phyloP scores from a whole-genome alignment of 371 early-diverging fungal genomes.

The Mucor sp. region DNA sequence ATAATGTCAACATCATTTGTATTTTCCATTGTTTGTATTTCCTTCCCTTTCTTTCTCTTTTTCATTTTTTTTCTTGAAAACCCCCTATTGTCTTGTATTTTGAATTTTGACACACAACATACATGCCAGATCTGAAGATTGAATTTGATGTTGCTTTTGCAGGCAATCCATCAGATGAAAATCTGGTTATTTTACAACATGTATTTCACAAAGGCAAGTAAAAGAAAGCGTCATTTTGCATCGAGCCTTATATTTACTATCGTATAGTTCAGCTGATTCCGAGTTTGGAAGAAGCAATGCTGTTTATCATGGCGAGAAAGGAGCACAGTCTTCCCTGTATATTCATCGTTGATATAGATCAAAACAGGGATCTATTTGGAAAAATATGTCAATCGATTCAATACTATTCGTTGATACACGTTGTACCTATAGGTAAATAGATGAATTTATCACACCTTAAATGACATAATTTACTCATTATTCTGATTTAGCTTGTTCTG shows the following conservation, averaged over 20 bases:
- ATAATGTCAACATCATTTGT: neutral
- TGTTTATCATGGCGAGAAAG: neutral
- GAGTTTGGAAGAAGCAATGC: neutral
- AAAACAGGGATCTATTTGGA: neutral
- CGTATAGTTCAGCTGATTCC: conserved; percentile 3
- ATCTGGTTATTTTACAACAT: neutral
- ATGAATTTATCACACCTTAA: conserved; percentile 1
- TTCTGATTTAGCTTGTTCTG: conserved; percentile 37
- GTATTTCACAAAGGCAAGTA: neutral
- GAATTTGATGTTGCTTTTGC: conserved; percentile 3
- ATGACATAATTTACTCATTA: neutral
- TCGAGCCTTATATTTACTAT: too few species aligned
- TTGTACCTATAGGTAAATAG: neutral
- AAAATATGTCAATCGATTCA: conserved; percentile 8
- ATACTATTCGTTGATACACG: neutral
- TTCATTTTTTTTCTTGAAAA: neutral
- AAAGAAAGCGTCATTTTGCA: neutral
- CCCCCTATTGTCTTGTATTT: too few species aligned
- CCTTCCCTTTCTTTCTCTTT: neutral
- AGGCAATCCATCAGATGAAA: neutral
- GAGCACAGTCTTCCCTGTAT: neutral
- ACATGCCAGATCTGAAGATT: neutral
- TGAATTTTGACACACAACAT: neutral
- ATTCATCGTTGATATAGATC: conserved; percentile 3
- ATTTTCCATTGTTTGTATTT: neutral